Percentiles rank a stretch among this genome's conserved stretches.
Conservation (phyloP, 1,284 basidiomycete genomes). For the Pseudozyma pruni region DNA sequence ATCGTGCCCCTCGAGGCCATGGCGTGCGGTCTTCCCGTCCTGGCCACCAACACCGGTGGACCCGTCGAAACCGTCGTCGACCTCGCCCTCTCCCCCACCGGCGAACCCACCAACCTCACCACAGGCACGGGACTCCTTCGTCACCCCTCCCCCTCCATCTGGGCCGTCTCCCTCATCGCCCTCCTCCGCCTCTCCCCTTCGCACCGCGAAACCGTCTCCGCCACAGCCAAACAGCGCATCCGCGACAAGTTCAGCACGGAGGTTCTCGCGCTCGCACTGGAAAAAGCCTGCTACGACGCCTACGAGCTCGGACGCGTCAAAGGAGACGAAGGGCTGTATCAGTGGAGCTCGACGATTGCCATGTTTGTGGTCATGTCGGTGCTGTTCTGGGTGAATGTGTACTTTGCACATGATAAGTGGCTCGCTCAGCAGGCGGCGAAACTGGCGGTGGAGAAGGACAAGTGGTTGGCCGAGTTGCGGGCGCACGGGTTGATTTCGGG, state of each 20-base stretch:
- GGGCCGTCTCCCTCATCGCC: conserved; percentile 41
- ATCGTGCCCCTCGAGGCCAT: conserved; percentile 96
- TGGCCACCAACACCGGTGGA: conserved; percentile 89
- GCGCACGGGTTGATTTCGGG: not conserved
- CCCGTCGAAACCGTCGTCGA: conserved; percentile 88
- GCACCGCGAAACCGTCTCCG: conserved; percentile 12
- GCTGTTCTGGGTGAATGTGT: conserved; percentile 44
- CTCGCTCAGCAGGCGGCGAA: conserved; percentile 37
- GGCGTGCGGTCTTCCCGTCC: conserved; percentile 87
- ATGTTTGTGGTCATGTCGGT: conserved; percentile 39
- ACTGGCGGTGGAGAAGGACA: conserved; percentile 34
- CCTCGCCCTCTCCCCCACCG: conserved; percentile 58
- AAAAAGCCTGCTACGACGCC: conserved; percentile 47
- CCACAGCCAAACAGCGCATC: conserved; percentile 27
- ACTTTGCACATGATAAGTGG: conserved; percentile 41
- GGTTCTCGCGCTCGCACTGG: conserved; percentile 39
- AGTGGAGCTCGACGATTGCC: conserved; percentile 40
- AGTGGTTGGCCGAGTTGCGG: conserved; percentile 31
- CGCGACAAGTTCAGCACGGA: conserved; percentile 40
- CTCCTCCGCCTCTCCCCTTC: conserved; percentile 27
- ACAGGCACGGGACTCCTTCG: conserved; percentile 53
- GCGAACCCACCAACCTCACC: conserved; percentile 29
- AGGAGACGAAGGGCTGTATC: conserved; percentile 52
- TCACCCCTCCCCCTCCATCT: conserved; percentile 38
- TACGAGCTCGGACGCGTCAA: conserved; percentile 37